These are phyloP conservation scores for Diophrys sp. DNA, from an alignment of 73 alveolate species.

Conservation along the genomic window DNA sequence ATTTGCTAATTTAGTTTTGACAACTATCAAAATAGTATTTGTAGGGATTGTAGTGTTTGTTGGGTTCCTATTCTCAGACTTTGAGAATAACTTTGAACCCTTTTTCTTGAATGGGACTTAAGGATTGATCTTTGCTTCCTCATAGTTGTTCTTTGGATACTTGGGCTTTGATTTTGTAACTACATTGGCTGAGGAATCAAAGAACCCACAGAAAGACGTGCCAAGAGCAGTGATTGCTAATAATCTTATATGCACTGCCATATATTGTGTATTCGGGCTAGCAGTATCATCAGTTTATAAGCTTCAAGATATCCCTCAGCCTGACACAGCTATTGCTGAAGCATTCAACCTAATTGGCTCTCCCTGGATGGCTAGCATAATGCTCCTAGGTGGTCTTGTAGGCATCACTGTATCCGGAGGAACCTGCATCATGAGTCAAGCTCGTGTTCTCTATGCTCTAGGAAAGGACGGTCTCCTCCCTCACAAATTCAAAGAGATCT, in stretches of 20 bases:
- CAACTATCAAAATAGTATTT: neutral
- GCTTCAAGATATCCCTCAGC: neutral
- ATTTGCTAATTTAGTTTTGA: neutral
- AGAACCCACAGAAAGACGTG: constrained; percentile 31
- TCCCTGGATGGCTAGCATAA: constrained; percentile 12
- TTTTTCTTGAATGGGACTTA: neutral
- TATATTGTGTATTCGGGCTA: neutral
- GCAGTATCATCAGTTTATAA: neutral
- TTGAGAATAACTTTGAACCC: neutral
- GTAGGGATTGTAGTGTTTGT: neutral
- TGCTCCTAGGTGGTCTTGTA: constrained; percentile 1
- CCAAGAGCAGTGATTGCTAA: constrained; percentile 22
- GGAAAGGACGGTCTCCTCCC: constrained; percentile 17
- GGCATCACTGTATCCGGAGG: constrained; percentile 12
- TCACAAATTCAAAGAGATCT: neutral
- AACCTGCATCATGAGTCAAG: neutral
- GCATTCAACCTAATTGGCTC: constrained; percentile 4
- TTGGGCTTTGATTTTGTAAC: constrained; percentile 48
- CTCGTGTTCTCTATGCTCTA: constrained; percentile 14
- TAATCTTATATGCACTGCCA: neutral
- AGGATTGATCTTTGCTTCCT: constrained; percentile 1
- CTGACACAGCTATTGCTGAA: constrained; percentile 31
- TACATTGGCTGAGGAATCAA: constrained; percentile 34
- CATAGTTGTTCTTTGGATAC: constrained; percentile 19
- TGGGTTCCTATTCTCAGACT: neutral